These are phyloP conservation scores for Sideroxylon spinosum DNA, from an alignment of 179 eudicot genomes.

Conservation along the genomic window DNA sequence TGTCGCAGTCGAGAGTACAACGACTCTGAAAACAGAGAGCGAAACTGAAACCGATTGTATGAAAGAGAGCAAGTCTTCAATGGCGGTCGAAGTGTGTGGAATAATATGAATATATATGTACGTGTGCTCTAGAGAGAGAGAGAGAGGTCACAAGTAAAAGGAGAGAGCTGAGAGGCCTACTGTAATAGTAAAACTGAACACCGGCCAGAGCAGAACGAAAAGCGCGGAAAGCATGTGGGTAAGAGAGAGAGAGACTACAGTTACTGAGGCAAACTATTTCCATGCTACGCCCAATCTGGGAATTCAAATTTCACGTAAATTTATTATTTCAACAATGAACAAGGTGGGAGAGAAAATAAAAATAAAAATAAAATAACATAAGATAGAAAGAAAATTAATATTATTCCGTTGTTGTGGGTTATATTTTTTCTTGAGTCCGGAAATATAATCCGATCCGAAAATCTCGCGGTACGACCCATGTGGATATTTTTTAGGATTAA, in stretches of 20 bases:
- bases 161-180: background rate
- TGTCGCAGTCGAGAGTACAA: background rate
- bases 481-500: no score
- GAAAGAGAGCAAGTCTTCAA: background rate
- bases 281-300: background rate
- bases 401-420: no score
- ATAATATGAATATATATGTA: background rate
- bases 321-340: no score
- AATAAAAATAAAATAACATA: no score
- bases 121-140: background rate
- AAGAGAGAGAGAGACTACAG: background rate
- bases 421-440: no score
- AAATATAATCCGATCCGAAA: no score
- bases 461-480: no score
- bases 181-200: conserved; percentile 2
- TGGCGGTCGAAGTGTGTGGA: background rate
- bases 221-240: conserved; percentile 3
- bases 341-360: no score
- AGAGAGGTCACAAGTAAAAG: background rate
- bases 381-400: no score
- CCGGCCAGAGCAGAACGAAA: conserved; percentile 2
- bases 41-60: background rate
- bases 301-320: no score
- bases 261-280: background rate
- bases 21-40: background rate